Evolutionary conservation across 768 basidiomycete species (phyloP).

Genomic region (Kwoniella sp.): DNA sequence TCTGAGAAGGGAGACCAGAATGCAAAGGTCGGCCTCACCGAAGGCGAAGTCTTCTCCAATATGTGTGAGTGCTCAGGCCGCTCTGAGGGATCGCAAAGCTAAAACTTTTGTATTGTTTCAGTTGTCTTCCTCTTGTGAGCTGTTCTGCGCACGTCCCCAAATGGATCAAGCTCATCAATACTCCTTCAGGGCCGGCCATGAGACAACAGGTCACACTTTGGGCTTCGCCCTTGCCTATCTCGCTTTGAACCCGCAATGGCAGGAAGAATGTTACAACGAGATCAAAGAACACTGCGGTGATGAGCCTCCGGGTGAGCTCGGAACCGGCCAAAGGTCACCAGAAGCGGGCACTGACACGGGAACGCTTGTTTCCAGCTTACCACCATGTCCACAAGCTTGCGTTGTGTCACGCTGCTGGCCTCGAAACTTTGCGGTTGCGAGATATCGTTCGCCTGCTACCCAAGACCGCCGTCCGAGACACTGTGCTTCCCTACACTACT

Average conservation of each 20-base stretch:
- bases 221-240: constrained; percentile 46
- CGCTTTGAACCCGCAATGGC: constrained; percentile 46
- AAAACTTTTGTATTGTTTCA: no score
- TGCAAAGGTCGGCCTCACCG: constrained; percentile 32
- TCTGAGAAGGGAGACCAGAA: constrained; percentile 5
- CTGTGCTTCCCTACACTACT: constrained; percentile 34
- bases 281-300: constrained; percentile 34
- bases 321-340: not conserved
- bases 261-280: constrained; percentile 47
- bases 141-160: not conserved
- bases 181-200: constrained; percentile 44
- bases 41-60: constrained; percentile 41
- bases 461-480: constrained; percentile 32
- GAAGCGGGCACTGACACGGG: not conserved
- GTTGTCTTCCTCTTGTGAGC: constrained; percentile 18
- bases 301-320: constrained; percentile 28
- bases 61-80: constrained; percentile 23
- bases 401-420: constrained; percentile 24
- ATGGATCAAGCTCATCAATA: no score
- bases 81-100: not conserved
- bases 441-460: constrained; percentile 37
- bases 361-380: constrained; percentile 20
- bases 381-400: constrained; percentile 32
- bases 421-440: constrained; percentile 35
- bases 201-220: constrained; percentile 50